Base-by-base conservation (phyloP, 2,329 filamentous ascomycete species). In the Paracamarosporium sp. region DNA sequence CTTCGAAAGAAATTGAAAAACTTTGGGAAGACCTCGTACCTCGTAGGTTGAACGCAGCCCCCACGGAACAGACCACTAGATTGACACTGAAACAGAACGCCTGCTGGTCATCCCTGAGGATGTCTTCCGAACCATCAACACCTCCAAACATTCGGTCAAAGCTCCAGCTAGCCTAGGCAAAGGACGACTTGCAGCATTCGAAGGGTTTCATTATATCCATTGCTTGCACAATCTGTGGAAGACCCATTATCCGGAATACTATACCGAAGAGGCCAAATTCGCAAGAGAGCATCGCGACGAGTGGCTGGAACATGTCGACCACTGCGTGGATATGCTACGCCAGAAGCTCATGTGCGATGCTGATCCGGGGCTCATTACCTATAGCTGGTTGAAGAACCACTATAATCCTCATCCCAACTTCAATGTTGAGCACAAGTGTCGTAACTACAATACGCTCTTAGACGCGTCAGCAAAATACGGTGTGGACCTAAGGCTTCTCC, bases 301-400 rank as follows among this genome's bases (percentile, higher is more conserved):
- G 27, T 52, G 46, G 46, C 36, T 38, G 13, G 54, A 47, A 24
- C 54, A 56, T 20, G 38, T 52, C 4, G 57, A 60, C n/a, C 58
- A 61, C 22, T 61, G 58, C 35, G 48, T 47, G 4, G 58, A 61
- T n/a, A 61, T 55, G 38, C 50, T 61, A 13, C 50, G 55, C 11
- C 54, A 57, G 51, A 61, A 55, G 40, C 38, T 61, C 15, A 55
- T 61, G 55, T 61, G 58, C 36, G 50, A 57, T 35, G 58, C 55
- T 7, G 58, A 61, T 33, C 25, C 55, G 1, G 52, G 44, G 2
- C 17, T 61, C n/a, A 50, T 58, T 17, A 57, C 58, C 25, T 61
- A 57, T 33, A 50, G 31, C 38, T 61, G 58, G 58, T 22, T 57
- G 28, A 55, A 61, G 31, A 46, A 47, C 12, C 48, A 53, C 28